Base-by-base conservation (phyloP, 345 rosid genomes). In the Eucalyptus sideroxylon region DNA sequence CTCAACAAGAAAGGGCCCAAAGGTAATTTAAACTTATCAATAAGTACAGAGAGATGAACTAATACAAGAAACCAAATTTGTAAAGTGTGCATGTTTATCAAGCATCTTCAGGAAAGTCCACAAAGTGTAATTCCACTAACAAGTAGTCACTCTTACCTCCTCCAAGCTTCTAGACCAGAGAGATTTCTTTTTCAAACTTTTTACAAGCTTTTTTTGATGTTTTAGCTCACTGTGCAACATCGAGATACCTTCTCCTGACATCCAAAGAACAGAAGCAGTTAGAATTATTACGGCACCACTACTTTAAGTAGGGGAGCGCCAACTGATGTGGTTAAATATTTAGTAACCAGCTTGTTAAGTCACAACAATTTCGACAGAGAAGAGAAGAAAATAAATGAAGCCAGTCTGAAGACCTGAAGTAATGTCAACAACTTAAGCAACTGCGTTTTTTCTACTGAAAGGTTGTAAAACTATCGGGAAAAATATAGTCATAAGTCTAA, bases 161-260 rank as follows among this genome's bases (percentile, higher is more conserved):
- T 95, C 99, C 90, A 95, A 92, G 92, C 86, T 94, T 89, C 91
- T 95, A 27, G 97, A 96, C 99, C 99, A 98, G 81, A 97, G 98
- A 21, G 99, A 97, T 92, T 95, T 98, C 96, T 95, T 98, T 93
- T 94, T 90, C 94, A 97, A 96, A 94, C 92, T 93, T 89, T 92
- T 93, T 59, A 96, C 99, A 67, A 96, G 93, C 93, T 95, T 98
- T 89, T 82, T 95, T 91, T 98, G 99, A 90, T 96, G 96, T 93
- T 94, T 97, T 56, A 98, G 92, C 93, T 96, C 99, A 91, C 89
- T 92, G 16, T 91, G 94, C 90, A 98, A 94, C 88, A 96, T 92
- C 34, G 89, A 89, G 88, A 96, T 91, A 93, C 93, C 89, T 90
- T 98, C 99, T 90, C 98, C 98, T 96, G 24, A 90, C 95, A 93